Percentiles rank a stretch among this genome's conserved stretches.
phyloP scores from a whole-genome alignment of 305 asterid species.

The Salvia sclarea region DNA sequence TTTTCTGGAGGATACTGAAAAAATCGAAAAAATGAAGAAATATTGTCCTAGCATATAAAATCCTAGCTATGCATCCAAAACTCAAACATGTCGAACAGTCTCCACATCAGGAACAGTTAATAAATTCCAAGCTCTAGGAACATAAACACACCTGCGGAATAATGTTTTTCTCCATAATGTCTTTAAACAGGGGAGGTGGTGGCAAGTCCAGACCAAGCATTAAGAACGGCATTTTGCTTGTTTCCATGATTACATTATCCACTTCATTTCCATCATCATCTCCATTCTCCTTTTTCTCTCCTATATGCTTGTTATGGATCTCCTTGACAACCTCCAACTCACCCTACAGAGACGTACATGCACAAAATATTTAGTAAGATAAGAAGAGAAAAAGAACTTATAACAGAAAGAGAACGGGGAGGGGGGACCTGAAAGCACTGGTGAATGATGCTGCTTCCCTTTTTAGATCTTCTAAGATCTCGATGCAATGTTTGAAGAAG shows the following conservation, averaged over 20 bases:
- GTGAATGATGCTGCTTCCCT: conserved; percentile 74
- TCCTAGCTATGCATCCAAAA: conserved; percentile 21
- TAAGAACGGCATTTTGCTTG: conserved; percentile 81
- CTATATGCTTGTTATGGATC: conserved; percentile 47
- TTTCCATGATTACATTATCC: conserved; percentile 45
- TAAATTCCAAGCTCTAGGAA: neutral
- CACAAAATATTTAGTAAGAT: conserved; percentile 7
- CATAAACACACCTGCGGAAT: conserved; percentile 75
- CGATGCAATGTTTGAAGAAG: conserved; percentile 81
- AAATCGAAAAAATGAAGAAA: neutral
- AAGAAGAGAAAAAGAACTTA: neutral
- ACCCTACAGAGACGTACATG: conserved; percentile 49
- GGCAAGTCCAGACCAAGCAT: conserved; percentile 99
- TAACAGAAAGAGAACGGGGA: neutral
- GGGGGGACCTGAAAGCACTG: conserved; percentile 81
- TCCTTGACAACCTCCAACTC: conserved; percentile 92
- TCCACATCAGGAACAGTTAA: conserved; percentile 5
- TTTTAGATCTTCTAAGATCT: conserved; percentile 71
- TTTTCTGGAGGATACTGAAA: conserved; percentile 1
- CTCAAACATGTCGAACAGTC: neutral
- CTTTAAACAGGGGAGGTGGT: conserved; percentile 92
- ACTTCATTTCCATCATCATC: conserved; percentile 46
- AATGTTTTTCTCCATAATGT: conserved; percentile 92
- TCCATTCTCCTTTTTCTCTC: conserved; percentile 45
- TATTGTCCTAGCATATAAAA: neutral